Evolutionary conservation across 768 basidiomycete species (phyloP).

Genomic region (Hemileccinum rubropunctum): DNA sequence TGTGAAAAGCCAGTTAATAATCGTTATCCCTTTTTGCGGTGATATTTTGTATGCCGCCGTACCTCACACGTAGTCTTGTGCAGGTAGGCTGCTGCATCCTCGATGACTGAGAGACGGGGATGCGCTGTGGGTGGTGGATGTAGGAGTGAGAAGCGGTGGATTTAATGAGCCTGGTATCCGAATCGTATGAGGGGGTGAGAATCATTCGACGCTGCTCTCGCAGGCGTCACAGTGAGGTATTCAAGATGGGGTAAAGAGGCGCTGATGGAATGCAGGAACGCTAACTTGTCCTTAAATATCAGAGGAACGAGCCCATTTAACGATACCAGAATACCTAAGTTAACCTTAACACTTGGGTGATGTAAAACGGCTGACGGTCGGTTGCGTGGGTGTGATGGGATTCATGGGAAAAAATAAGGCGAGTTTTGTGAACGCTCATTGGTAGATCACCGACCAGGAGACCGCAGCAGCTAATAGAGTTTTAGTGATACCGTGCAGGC

Average conservation of each 20-base stretch:
- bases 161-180: slow-evolving; percentile 27
- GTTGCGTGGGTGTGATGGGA: slow-evolving; percentile 28
- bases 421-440: slow-evolving; percentile 15
- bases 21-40: neutral
- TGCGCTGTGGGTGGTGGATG: slow-evolving; percentile 17
- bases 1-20: slow-evolving; percentile 9
- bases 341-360: slow-evolving; percentile 33
- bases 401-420: slow-evolving; percentile 16
- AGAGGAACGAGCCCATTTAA: slow-evolving; percentile 15
- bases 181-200: slow-evolving; percentile 22
- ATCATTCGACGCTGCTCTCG: slow-evolving; percentile 23
- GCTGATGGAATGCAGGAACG: slow-evolving; percentile 10
- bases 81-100: slow-evolving; percentile 71
- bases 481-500: slow-evolving; percentile 25
- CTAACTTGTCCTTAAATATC: slow-evolving; percentile 31
- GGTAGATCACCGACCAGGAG: slow-evolving; percentile 21
- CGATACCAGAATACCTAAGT: slow-evolving; percentile 14
- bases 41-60: slow-evolving; percentile 1
- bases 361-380: slow-evolving; percentile 34
- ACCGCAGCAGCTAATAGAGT: slow-evolving; percentile 28
- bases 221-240: slow-evolving; percentile 13
- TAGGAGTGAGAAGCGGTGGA: slow-evolving; percentile 23
- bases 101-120: slow-evolving; percentile 9
- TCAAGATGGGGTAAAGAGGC: slow-evolving; percentile 7
- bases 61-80: slow-evolving; percentile 54